A percentile compares a stretch with the other conserved stretches of the same genome.
Evolutionary conservation across 495 filamentous ascomycete genomes (phyloP).

Genomic region (Neurospora sp.): DNA sequence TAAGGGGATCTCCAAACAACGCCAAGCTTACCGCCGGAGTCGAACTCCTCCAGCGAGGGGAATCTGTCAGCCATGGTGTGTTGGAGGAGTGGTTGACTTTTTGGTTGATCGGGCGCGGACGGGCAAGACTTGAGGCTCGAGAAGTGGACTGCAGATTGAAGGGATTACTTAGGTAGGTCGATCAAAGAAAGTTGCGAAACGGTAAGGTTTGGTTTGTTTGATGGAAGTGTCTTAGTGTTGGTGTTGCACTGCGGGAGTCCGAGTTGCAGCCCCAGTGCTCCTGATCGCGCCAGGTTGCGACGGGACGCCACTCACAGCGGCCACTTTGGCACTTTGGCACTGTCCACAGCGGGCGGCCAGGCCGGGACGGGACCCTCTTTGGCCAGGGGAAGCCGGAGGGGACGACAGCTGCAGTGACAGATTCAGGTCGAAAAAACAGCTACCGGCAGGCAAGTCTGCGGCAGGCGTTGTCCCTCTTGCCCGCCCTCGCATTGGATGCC

Average conservation of each 20-base stretch:
- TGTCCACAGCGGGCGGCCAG: background rate
- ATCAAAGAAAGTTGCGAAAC: background rate
- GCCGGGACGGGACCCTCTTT: background rate
- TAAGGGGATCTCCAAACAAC: conserved; percentile 2
- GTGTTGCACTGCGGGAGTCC: background rate
- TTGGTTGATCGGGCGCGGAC: background rate
- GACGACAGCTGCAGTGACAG: background rate
- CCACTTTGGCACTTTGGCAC: background rate
- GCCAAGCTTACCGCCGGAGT: conserved; percentile 58
- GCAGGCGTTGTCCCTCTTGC: background rate
- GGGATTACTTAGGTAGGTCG: background rate
- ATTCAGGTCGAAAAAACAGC: background rate
- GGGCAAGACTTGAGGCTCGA: background rate
- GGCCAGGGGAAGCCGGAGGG: background rate
- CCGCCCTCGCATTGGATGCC: background rate
- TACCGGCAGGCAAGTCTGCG: background rate
- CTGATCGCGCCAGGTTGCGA: background rate
- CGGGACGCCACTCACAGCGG: background rate
- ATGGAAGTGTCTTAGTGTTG: background rate
- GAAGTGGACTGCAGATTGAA: background rate
- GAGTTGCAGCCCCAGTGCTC: background rate
- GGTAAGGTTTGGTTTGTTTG: background rate
- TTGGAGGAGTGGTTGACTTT: background rate
- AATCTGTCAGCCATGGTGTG: conserved; percentile 85
- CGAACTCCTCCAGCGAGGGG: conserved; percentile 92